Evolutionary conservation across 495 filamentous ascomycete genomes (phyloP), one percentile per base, ranked within the genome.

Genomic region (Cetradonia linearis): DNA sequence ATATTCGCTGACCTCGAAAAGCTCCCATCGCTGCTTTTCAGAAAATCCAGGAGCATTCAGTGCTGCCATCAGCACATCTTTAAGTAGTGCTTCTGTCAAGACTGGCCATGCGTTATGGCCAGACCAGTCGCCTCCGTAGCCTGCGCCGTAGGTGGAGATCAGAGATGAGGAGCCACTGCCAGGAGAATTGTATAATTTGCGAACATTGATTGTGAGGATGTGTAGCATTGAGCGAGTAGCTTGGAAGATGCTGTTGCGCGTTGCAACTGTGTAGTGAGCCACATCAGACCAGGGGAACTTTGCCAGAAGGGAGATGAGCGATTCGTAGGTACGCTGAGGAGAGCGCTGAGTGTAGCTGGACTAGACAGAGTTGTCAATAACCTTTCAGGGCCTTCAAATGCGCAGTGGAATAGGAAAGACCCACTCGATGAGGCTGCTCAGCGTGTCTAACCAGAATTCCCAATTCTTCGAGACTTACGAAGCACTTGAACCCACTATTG

Each of bases 241-340:
- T 0, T 77, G 65, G 70, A 82, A 85, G 20, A 91, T 62, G 4
- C 72, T 63, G 38, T 83, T 75, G 16, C 88, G 83, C 61, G 87
- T 78, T 37, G 74, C 72, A 34, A 91, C 70, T 0, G 82, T 88
- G 72, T 89, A 86, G 61, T 77, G 53, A 31, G 82, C 70, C 1
- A 79, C 71, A 33, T 77, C 76, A 40, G 79, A 78, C 88, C 88
- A 93, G 0, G 88, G 88, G 63, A 78, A 85, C 76, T 91, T 93
- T 66, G 80, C 79, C 55, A 93, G 72, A 0, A 83, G 88, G 63
- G 81, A 87, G 63, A 89, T 86, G 67, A 88, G 77, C 42, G 78
- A 84, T 73, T 93, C 88, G 63, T 82, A 91, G 11, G 83, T 79
- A 2, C 88, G 84, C 71, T 90, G 83, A 7, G 81, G 82, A 59